phyloP scores from a whole-genome alignment of 228 moss, liverwort and hornwort genomes.

The Sphagnum fallax region DNA sequence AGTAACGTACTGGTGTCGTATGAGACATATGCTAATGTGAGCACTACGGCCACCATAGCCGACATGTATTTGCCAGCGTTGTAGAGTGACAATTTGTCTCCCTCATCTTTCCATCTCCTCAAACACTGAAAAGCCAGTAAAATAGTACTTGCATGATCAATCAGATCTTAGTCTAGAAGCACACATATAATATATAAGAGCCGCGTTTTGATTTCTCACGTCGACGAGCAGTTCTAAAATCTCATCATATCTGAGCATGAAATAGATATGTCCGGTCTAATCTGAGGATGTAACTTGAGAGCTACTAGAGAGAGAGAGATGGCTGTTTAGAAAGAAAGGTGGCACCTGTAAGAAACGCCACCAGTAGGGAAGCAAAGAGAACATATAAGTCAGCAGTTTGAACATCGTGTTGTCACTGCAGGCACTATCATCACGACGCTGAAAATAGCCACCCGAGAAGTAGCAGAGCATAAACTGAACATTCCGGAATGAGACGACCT shows the following conservation, averaged over 20 bases:
- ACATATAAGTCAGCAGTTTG: constrained; percentile 23
- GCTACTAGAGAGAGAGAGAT: too few relatives aligned
- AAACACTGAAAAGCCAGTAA: constrained; percentile 34
- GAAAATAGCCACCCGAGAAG: constrained; percentile 51
- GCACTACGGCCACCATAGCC: constrained; percentile 47
- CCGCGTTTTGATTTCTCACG: too few relatives aligned
- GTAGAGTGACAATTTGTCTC: constrained; percentile 35
- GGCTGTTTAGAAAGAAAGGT: too few relatives aligned
- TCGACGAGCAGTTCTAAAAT: too few relatives aligned
- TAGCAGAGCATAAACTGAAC: constrained; percentile 62
- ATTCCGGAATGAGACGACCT: constrained; percentile 55
- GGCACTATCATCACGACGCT: constrained; percentile 14
- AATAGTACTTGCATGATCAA: too few relatives aligned
- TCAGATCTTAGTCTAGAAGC: too few relatives aligned
- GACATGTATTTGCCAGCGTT: constrained; percentile 77
- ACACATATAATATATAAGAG: too few relatives aligned
- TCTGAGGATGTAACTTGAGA: too few relatives aligned
- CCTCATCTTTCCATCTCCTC: constrained; percentile 61
- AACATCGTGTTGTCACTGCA: constrained; percentile 29
- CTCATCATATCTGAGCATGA: too few relatives aligned
- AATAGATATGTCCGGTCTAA: too few relatives aligned
- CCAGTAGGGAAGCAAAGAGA: constrained; percentile 55
- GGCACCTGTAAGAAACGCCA: constrained; percentile 49
- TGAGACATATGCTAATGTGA: constrained; percentile 29
- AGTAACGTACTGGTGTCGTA: constrained; percentile 35